These are phyloP conservation scores for Phaseolus lunatus DNA, from an alignment of 306 rosid genomes.

Conservation along the genomic window DNA sequence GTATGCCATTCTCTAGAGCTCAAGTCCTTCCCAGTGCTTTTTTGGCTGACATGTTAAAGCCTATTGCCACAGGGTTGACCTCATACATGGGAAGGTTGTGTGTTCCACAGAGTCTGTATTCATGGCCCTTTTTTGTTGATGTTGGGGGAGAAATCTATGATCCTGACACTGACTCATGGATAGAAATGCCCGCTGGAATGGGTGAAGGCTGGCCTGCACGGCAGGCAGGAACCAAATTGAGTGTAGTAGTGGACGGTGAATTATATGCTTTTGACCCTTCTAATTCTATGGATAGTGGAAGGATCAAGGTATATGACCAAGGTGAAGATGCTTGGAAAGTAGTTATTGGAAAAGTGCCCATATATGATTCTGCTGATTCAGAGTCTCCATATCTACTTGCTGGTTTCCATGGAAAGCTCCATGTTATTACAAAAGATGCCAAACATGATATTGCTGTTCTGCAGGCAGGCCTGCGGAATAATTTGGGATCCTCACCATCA, in stretches of 20 bases:
- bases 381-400: conserved; percentile 93
- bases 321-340: conserved; percentile 88
- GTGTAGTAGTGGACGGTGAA: conserved; percentile 85
- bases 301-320: conserved; percentile 88
- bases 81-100: conserved; percentile 85
- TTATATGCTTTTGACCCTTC: conserved; percentile 94
- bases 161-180: conserved; percentile 84
- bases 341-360: conserved; percentile 80
- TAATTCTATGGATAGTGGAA: conserved; percentile 74
- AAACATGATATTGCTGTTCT: conserved; percentile 67
- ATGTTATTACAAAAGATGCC: conserved; percentile 86
- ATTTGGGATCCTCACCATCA: conserved; percentile 51
- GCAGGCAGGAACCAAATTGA: conserved; percentile 88
- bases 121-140: conserved; percentile 97
- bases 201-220: conserved; percentile 98
- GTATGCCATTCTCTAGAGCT: conserved; percentile 95
- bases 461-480: conserved; percentile 62
- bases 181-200: conserved; percentile 94
- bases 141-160: conserved; percentile 96
- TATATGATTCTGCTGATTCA: conserved; percentile 78
- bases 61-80: conserved; percentile 90
- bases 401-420: conserved; percentile 89
- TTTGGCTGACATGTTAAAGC: conserved; percentile 89
- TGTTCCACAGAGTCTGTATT: conserved; percentile 89
- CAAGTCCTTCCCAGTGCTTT: conserved; percentile 76